Conservation (phyloP, 2,329 filamentous ascomycete species). For the Aspergillus japonicus region DNA sequence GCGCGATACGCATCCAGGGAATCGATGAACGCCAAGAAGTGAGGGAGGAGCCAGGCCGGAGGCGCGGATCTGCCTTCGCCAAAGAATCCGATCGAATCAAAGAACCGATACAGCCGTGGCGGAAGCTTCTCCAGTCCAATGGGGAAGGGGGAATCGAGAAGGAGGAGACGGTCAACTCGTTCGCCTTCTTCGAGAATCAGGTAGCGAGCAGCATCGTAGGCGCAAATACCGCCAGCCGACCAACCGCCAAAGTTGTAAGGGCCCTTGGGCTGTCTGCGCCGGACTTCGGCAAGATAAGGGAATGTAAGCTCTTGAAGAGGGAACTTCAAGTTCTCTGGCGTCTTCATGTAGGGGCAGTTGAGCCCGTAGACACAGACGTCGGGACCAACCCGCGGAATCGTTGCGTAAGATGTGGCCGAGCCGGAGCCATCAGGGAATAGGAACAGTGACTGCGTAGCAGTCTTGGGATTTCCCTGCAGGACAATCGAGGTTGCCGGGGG, state of each 20-base stretch:
- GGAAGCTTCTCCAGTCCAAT: constrained; percentile 68
- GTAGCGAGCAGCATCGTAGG: constrained; percentile 65
- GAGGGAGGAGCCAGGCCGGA: constrained; percentile 52
- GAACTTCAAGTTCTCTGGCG: constrained; percentile 36
- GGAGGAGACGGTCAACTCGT: constrained; percentile 58
- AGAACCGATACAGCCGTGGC: constrained; percentile 50
- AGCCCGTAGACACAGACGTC: constrained; percentile 46
- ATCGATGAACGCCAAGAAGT: constrained; percentile 53
- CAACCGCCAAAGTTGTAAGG: constrained; percentile 70
- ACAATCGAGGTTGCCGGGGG: constrained; percentile 45
- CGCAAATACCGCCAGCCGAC: constrained; percentile 74
- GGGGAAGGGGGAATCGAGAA: constrained; percentile 67
- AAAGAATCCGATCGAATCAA: constrained; percentile 49
- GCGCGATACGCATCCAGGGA: constrained; percentile 48
- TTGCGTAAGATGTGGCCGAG: constrained; percentile 48
- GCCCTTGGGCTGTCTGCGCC: constrained; percentile 47
- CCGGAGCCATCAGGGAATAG: constrained; percentile 49
- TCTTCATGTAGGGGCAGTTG: constrained; percentile 48
- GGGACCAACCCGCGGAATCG: constrained; percentile 41
- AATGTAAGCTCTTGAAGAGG: constrained; percentile 37
- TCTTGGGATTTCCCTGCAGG: constrained; percentile 45
- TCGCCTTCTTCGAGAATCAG: constrained; percentile 56
- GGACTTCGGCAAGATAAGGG: constrained; percentile 46
- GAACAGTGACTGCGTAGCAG: constrained; percentile 43
- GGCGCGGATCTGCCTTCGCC: constrained; percentile 45